Percentiles rank a stretch among this genome's conserved stretches.
Conservation (phyloP, 106 monocot species). For the Dactylorhiza incarnata region DNA sequence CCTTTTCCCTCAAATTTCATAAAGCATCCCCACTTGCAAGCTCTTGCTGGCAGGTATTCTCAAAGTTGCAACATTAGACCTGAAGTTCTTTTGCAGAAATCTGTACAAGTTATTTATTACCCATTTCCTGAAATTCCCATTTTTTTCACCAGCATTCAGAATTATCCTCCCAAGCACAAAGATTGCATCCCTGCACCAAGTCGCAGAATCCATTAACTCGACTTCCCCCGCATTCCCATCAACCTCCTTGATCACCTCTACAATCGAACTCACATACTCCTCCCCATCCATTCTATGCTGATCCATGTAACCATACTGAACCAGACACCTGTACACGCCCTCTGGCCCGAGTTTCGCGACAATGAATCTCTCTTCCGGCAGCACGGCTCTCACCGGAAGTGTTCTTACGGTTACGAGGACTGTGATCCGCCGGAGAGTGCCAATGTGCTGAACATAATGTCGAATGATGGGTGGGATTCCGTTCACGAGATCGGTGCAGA, state of each 20-base stretch:
- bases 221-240: slow-evolving; percentile 17
- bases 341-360: slow-evolving; percentile 28
- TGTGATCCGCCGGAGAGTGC: slow-evolving; percentile 28
- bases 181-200: slow-evolving; percentile 8
- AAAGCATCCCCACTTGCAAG: slow-evolving; percentile 46
- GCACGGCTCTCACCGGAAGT: slow-evolving; percentile 29
- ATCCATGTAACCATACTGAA: slow-evolving; percentile 62
- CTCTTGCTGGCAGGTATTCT: slow-evolving; percentile 32
- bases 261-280: slow-evolving; percentile 22
- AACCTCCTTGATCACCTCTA: slow-evolving; percentile 16
- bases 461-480: slow-evolving; percentile 56
- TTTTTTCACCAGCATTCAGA: slow-evolving; percentile 15
- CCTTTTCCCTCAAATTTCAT: slow-evolving; percentile 28
- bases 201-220: slow-evolving; percentile 16
- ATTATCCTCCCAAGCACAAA: slow-evolving; percentile 42
- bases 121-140: slow-evolving; percentile 15
- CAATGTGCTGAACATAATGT: slow-evolving; percentile 35
- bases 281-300: slow-evolving; percentile 29
- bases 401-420: slow-evolving; percentile 41
- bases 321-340: slow-evolving; percentile 48
- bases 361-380: slow-evolving; percentile 31
- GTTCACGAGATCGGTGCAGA: slow-evolving; percentile 49
- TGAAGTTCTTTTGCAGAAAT: slow-evolving; percentile 64
- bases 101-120: slow-evolving; percentile 30
- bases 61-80: slow-evolving; percentile 29